A percentile compares a stretch with the other conserved stretches of the same genome.
These are phyloP conservation scores for Conticribra guillardii DNA, from an alignment of 108 stramenopile genomes.

Conservation along the genomic window DNA sequence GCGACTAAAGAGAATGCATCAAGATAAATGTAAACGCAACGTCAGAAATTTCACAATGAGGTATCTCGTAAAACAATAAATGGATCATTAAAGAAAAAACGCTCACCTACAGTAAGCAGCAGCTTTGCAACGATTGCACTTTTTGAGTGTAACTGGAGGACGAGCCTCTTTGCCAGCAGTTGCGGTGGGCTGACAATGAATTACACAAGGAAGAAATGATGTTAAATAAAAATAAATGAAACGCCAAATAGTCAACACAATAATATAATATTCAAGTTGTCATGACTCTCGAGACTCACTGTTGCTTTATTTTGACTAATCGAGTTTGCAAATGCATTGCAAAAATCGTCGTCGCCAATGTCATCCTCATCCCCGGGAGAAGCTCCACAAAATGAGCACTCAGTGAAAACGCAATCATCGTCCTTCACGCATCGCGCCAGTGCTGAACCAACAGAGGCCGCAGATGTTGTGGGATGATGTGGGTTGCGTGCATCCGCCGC, in stretches of 20 bases:
- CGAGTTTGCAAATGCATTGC: neutral
- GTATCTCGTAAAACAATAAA: too few species aligned
- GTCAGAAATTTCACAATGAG: too few species aligned
- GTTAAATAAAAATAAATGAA: neutral
- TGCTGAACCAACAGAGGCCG: neutral
- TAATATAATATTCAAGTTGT: too few species aligned
- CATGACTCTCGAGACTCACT: neutral
- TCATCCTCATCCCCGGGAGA: neutral
- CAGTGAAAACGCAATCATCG: neutral
- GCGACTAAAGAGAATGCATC: too few species aligned
- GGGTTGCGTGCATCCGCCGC: neutral
- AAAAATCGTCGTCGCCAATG: neutral
- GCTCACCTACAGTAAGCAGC: neutral
- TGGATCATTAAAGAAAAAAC: neutral
- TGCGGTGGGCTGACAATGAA: too few species aligned
- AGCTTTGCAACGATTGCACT: neutral
- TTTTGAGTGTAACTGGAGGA: neutral
- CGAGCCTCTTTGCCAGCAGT: neutral
- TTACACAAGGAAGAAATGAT: neutral
- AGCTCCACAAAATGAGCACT: neutral
- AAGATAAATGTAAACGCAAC: too few species aligned
- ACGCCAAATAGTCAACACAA: neutral
- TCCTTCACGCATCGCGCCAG: neutral
- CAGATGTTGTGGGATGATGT: neutral
- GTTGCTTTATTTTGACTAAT: neutral